phyloP scores from a whole-genome alignment of 371 early-diverging fungal genomes.

The Umbelopsis sp. region DNA sequence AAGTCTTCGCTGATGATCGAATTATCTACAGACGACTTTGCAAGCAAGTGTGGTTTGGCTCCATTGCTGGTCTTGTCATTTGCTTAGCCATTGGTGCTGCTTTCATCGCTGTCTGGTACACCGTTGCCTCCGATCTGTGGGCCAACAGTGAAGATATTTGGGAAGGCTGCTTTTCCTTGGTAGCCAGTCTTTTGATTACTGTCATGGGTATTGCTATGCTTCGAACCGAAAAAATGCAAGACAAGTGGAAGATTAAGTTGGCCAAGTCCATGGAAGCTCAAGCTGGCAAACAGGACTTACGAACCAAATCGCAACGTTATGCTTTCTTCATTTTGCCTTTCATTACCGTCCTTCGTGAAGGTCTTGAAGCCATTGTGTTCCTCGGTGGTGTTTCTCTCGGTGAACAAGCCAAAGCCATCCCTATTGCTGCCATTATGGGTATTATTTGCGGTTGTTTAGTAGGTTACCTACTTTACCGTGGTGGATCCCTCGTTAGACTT shows the following conservation, averaged over 20 bases:
- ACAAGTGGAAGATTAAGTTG: slow-evolving; percentile 69
- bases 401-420: slow-evolving; percentile 70
- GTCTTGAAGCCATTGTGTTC: slow-evolving; percentile 81
- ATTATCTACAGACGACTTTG: slow-evolving; percentile 50
- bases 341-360: slow-evolving; percentile 81
- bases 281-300: slow-evolving; percentile 26
- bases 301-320: slow-evolving; percentile 44
- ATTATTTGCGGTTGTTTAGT: slow-evolving; percentile 64
- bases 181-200: slow-evolving; percentile 71
- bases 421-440: slow-evolving; percentile 75
- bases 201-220: slow-evolving; percentile 78
- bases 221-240: slow-evolving; percentile 67
- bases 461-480: slow-evolving; percentile 73
- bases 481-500: slow-evolving; percentile 65
- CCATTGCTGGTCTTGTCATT: slow-evolving; percentile 59
- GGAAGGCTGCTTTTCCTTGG: slow-evolving; percentile 79
- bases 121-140: slow-evolving; percentile 69
- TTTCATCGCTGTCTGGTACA: slow-evolving; percentile 74
- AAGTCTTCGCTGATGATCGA: slow-evolving; percentile 55
- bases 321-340: slow-evolving; percentile 80
- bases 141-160: slow-evolving; percentile 72
- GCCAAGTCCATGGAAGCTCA: slow-evolving; percentile 54
- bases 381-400: slow-evolving; percentile 79
- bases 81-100: slow-evolving; percentile 70
- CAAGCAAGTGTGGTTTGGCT: slow-evolving; percentile 71